Evolutionary conservation across 1,284 basidiomycete species (phyloP).

Genomic region (Salmacisia buchloeana): DNA sequence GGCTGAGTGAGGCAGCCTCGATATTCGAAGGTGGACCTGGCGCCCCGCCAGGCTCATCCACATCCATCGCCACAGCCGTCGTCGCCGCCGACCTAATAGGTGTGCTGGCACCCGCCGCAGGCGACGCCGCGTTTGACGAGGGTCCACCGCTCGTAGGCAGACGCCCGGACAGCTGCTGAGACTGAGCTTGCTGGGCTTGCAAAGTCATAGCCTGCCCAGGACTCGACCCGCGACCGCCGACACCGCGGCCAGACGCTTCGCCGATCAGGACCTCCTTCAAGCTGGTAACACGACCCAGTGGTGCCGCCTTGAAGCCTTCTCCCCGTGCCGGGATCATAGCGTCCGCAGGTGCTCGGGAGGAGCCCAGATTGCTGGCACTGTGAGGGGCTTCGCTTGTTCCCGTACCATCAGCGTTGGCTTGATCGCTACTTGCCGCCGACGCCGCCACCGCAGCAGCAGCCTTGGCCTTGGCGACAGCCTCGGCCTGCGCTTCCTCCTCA

Average conservation of each 20-base stretch:
- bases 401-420: too few species aligned
- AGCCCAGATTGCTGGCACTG: too few species aligned
- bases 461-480: conserved; percentile 21
- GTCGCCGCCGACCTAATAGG: background rate
- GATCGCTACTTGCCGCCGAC: conserved; percentile 18
- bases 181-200: too few species aligned
- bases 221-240: background rate
- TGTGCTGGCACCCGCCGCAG: too few species aligned
- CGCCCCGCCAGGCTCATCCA: background rate
- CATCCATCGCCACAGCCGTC: background rate
- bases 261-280: conserved; percentile 4
- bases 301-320: too few species aligned
- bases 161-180: too few species aligned
- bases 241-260: background rate
- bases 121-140: too few species aligned
- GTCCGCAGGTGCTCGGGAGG: too few species aligned
- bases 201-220: too few species aligned
- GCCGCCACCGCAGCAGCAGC: conserved; percentile 33
- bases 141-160: too few species aligned
- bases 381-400: too few species aligned
- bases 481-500: conserved; percentile 14
- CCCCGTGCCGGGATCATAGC: too few species aligned
- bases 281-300: background rate
- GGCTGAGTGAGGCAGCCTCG: background rate
- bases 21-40: background rate